Evolutionary conservation across 2,329 filamentous ascomycete genomes (phyloP), one percentile per base, ranked within the genome.

Genomic region (Leptographium wingfieldii): DNA sequence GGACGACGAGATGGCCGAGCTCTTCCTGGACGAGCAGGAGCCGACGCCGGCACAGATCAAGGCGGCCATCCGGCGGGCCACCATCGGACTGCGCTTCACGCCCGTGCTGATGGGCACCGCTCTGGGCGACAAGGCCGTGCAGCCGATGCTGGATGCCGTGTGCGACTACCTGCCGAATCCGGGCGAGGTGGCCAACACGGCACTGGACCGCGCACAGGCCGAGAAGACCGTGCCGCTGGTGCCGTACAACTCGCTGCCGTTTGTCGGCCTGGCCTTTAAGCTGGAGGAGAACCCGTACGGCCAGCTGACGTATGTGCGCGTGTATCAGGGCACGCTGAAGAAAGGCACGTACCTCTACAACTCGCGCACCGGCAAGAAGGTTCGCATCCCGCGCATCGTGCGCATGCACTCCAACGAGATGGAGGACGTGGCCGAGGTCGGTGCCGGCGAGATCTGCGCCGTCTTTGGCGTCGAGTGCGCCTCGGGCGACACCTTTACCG

Each of bases 401-500:
- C 90, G 94, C 64, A 99, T 99, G 94, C 94, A 99, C 78, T 96
- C 92, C 54, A 96, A 97, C 71, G 94, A 99, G 70, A 96, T 99
- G 92, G 94, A 99, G 73, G 94, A 99, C 70, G 90, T 96, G 35
- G 79, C 76, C 60, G 92, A 96, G 73, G 87, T 99, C 64, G 90
- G 92, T 58, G 92, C 94, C 59, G 94, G 94, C 73, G 94, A 99
- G 74, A 99, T 99, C 65, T 99, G 94, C 71, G 94, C 94, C 63
- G 94, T 99, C 61, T 99, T 99, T 70, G 94, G 94, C 69, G 89
- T 99, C 59, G 94, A 99, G 68, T 99, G 94, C 72, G 92, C 94
- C 43, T 97, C 92, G 52, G 94, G 94, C 68, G 94, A 99, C 73
- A 97, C 92, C 52, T 99, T 99, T 76, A 97, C 94, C 22, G 94